Evolutionary conservation across 805 yeast species (phyloP), one percentile per base, ranked within the genome.

Genomic region (Komagataella pastoris): DNA sequence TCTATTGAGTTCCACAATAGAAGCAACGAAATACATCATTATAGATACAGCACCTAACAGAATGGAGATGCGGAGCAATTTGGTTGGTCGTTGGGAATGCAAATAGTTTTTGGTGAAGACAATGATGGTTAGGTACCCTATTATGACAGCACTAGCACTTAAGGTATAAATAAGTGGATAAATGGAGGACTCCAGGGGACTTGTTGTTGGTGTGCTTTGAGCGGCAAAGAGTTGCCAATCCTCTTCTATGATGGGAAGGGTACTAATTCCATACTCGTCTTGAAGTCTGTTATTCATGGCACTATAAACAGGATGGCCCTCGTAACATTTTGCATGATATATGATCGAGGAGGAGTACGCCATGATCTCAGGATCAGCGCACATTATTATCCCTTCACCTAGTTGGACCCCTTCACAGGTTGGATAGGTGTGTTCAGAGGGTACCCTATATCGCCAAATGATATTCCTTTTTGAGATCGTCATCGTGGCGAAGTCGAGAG

Each of bases 141-240:
- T 76, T 4, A 84, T 75, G 17, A 84, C 83, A 6, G 84, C 77
- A 61, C 84, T 81, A 0, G 81, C 74, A 7, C 87, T 74, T 18
- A 84, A 61, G 0, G 86, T 75, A 59, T 81, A 80, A 1, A 84
- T 67, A 44, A 82, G 71, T 0, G 89, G 81, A 53, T 76, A 83
- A 17, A 83, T 70, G 49, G 47, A 17, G 12, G 23, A 19, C n/a
- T 19, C 47, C n/a, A 19, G n/a, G 47, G 23, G 23, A 45, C 23
- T 19, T 19, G 47, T 45, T 12, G n/a, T n/a, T 45, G 47, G 23
- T n/a, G 19, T 5, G 19, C 49, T 17, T 43, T 43, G 18, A 3
- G 44, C 3, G 24, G 17, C 49, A 24, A 24, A n/a, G 47, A 30
- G 23, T 17, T 17, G 7, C 24, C 47, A 46, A 6, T 46, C 30